phyloP scores from a whole-genome alignment of 805 yeast species.

The Pichia ethanolica region DNA sequence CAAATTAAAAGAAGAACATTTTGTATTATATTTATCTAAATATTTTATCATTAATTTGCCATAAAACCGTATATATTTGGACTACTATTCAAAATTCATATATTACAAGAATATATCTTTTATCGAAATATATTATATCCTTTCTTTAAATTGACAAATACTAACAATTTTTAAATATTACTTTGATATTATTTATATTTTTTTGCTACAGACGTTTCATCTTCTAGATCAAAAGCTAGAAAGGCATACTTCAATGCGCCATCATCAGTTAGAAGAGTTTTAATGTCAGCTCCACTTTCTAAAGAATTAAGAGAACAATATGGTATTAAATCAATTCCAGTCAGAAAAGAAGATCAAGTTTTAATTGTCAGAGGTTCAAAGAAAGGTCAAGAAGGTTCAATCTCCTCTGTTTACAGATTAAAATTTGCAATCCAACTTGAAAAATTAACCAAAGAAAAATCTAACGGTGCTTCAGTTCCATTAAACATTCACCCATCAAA shows the following conservation, averaged over 20 bases:
- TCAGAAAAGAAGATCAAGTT: conserved; percentile 97
- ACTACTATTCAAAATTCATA: no score
- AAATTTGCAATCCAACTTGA: conserved; percentile 94
- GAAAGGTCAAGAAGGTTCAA: conserved; percentile 99
- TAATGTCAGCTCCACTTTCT: conserved; percentile 97
- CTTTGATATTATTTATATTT: not conserved
- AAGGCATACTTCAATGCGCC: conserved; percentile 99
- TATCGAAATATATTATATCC: no score
- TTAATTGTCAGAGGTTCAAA: conserved; percentile 95
- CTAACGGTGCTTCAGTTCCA: conserved; percentile 96
- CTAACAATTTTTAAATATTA: not conserved
- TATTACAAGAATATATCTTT: no score
- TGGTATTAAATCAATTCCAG: conserved; percentile 91
- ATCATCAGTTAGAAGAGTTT: conserved; percentile 87
- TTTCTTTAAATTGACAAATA: no score
- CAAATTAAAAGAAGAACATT: no score
- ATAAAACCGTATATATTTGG: no score
- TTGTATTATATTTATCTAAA: no score
- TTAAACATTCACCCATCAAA: conserved; percentile 97
- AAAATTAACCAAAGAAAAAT: conserved; percentile 95
- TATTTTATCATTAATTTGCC: no score
- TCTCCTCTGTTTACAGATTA: conserved; percentile 97
- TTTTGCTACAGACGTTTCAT: conserved; percentile 75
- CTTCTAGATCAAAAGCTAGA: conserved; percentile 99
- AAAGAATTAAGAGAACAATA: conserved; percentile 98